Conservation (phyloP, 345 rosid genomes). For the Eucalyptus guilfoylei region DNA sequence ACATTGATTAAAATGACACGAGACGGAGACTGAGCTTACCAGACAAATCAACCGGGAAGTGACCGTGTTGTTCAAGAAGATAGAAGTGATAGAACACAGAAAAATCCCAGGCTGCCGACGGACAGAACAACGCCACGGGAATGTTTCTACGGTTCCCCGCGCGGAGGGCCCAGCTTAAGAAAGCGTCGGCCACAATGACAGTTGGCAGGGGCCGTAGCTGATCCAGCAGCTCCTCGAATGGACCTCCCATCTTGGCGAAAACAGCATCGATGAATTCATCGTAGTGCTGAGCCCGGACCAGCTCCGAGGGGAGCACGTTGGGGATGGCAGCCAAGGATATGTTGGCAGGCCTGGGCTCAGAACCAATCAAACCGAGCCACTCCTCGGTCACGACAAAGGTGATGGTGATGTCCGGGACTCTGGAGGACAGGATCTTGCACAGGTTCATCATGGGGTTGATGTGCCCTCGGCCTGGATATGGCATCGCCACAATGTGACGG, state of each 20-base stretch:
- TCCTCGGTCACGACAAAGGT: slow-evolving; percentile 20
- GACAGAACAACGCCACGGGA: slow-evolving; percentile 42
- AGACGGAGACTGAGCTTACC: background rate
- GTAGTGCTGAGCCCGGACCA: background rate
- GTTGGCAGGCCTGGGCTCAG: background rate
- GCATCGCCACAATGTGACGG: slow-evolving; percentile 6
- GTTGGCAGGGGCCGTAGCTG: slow-evolving; percentile 2
- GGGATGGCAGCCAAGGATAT: slow-evolving; percentile 3
- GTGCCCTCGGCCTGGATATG: slow-evolving; percentile 24
- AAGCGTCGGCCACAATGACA: slow-evolving; percentile 19
- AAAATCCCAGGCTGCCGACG: slow-evolving; percentile 22
- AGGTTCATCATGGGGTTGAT: slow-evolving; percentile 26
- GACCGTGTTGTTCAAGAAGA: slow-evolving; percentile 2
- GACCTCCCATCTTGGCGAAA: slow-evolving; percentile 8
- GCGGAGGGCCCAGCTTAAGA: slow-evolving; percentile 12
- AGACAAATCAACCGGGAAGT: slow-evolving; percentile 8
- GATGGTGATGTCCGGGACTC: background rate
- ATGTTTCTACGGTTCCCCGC: slow-evolving; percentile 26
- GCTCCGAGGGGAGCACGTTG: slow-evolving; percentile 20
- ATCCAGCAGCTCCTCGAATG: slow-evolving; percentile 7
- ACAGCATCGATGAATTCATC: slow-evolving; percentile 2
- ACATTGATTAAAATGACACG: background rate
- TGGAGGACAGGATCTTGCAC: slow-evolving; percentile 8
- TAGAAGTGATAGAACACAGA: slow-evolving; percentile 8
- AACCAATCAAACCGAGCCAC: slow-evolving; percentile 11